Conservation (phyloP, 345 rosid genomes). For the Nasturtium officinale region DNA sequence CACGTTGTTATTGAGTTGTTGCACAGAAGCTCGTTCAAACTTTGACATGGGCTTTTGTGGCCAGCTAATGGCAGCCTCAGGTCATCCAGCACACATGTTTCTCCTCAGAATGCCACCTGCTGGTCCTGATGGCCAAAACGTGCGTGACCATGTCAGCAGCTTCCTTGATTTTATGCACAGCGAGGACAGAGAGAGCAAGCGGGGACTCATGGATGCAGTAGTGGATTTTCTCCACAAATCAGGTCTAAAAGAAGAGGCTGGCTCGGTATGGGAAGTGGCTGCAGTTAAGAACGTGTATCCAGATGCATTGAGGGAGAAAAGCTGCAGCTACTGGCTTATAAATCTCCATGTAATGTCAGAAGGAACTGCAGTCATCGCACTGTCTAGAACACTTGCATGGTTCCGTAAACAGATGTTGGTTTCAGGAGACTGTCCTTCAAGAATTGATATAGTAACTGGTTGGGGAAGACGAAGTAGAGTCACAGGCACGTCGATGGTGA, state of each 20-base stretch:
- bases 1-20: conserved; percentile 84
- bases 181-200: conserved; percentile 97
- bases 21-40: conserved; percentile 77
- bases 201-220: conserved; percentile 91
- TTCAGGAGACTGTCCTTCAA: conserved; percentile 73
- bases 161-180: conserved; percentile 93
- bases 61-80: conserved; percentile 80
- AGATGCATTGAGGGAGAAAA: conserved; percentile 77
- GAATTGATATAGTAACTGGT: conserved; percentile 93
- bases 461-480: conserved; percentile 96
- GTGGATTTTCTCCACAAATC: conserved; percentile 96
- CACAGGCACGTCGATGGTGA: conserved; percentile 81
- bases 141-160: conserved; percentile 70
- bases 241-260: conserved; percentile 95
- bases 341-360: conserved; percentile 98
- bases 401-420: conserved; percentile 74
- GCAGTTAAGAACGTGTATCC: conserved; percentile 82
- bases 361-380: conserved; percentile 84
- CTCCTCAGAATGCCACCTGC: conserved; percentile 80
- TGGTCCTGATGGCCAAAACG: conserved; percentile 93
- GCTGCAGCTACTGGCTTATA: conserved; percentile 87
- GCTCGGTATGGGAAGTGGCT: conserved; percentile 95
- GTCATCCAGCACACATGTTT: conserved; percentile 89
- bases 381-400: conserved; percentile 91
- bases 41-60: conserved; percentile 76